Conservation (phyloP, 2,329 filamentous ascomycete species). For the Xylariaceae sp. region DNA sequence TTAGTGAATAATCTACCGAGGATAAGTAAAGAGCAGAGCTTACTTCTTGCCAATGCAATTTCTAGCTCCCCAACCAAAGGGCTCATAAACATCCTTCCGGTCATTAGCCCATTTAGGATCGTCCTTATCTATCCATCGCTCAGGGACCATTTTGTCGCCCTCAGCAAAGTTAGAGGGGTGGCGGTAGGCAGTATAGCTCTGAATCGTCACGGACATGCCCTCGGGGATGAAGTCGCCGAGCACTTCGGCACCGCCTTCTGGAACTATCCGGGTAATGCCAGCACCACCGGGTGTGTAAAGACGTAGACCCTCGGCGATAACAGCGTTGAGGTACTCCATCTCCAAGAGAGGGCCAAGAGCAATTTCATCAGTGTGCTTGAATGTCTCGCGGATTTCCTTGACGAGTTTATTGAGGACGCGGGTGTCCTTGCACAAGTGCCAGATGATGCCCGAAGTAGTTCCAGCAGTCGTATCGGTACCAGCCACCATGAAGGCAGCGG, state of each 20-base stretch:
- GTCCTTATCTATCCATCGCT: neutral
- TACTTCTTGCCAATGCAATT: conserved; percentile 9
- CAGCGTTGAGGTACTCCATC: conserved; percentile 1
- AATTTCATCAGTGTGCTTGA: neutral
- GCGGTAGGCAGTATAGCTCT: neutral
- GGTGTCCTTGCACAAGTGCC: neutral
- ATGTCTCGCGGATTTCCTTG: neutral
- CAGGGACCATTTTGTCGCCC: neutral
- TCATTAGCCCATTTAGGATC: neutral
- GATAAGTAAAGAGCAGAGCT: conserved; percentile 26
- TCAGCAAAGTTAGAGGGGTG: neutral
- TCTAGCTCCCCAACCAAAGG: neutral
- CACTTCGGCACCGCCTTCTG: neutral
- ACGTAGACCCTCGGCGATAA: neutral
- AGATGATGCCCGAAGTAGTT: neutral
- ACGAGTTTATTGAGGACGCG: neutral
- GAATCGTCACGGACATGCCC: neutral
- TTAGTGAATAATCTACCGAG: neutral
- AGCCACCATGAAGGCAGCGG: neutral
- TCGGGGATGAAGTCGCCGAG: neutral
- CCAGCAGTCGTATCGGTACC: conserved; percentile 1
- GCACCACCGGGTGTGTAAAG: neutral
- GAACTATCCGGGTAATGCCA: neutral
- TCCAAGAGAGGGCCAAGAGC: neutral
- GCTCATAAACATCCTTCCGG: neutral